Evolutionary conservation across 2,329 filamentous ascomycete species (phyloP), one percentile per base, ranked within the genome.

Genomic region (Penicillium sp.): DNA sequence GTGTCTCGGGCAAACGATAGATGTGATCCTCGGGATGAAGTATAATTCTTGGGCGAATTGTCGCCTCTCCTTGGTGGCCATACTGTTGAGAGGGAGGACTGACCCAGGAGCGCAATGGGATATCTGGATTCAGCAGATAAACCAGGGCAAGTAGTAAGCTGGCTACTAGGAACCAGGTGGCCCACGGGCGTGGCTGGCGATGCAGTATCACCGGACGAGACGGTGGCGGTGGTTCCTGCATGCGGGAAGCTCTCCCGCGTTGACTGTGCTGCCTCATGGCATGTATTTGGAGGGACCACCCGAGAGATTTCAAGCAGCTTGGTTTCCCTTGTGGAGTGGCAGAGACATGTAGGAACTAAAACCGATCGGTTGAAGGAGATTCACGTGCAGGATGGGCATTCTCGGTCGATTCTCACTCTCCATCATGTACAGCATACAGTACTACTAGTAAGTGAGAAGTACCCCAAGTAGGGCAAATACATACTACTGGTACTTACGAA

Each of bases 21-120:
- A 64, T 44, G 53, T 76, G 71, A 13, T 69, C 52, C 26, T 72
- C 54, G 1, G 73, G 72, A 45, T 70, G 69, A 10, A 75, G 56
- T 23, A 53, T 43, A 17, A 59, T 57, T 7, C 33, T 31, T 11
- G 58, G 57, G 17, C 55, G 56, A 11, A 29, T 25, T 3, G 17
- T 26, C 9, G 41, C 41, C 1, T 39, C 36, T 7, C 31, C 4
- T 8, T 13, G 6, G 13, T n/a, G 21, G 30, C 18, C 34, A 17
- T 37, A 25, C 11, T 23, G 19, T 7, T 33, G 19, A 3, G 35
- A 30, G 4, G 45, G 39, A 10, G 35, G 11, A n/a, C 6, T 17
- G 11, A 45, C 14, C 37, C 36, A 37, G 2, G 36, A 39, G 11
- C 9, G 27, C 5, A 43, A n/a, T 10, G 36, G 18, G 5, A 31